These are phyloP conservation scores for Tylopilus plumbeoviolaceoides DNA, from an alignment of 768 basidiomycete genomes.

Conservation along the genomic window DNA sequence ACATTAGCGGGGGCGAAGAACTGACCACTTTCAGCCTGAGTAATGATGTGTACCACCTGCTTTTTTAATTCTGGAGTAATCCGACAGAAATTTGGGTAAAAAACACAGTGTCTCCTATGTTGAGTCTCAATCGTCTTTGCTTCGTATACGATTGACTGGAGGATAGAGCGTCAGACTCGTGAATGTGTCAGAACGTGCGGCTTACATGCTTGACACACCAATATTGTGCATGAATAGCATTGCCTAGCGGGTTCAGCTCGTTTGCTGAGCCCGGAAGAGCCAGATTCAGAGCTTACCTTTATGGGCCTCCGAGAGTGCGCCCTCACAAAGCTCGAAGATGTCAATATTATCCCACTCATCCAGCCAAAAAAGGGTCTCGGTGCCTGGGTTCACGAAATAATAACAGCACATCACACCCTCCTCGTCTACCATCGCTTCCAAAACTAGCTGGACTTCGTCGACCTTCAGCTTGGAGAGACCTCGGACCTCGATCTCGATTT, in stretches of 20 bases:
- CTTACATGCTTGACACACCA: slow-evolving; percentile 26
- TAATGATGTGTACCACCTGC: slow-evolving; percentile 20
- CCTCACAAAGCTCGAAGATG: slow-evolving; percentile 26
- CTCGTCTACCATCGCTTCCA: slow-evolving; percentile 35
- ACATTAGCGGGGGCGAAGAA: not conserved
- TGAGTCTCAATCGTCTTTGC: not conserved
- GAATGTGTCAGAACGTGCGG: not conserved
- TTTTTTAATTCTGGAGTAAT: slow-evolving; percentile 23
- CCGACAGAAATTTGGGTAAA: slow-evolving; percentile 24
- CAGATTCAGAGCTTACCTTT: slow-evolving; percentile 18
- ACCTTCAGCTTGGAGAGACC: slow-evolving; percentile 27
- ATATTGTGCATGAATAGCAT: slow-evolving; percentile 34
- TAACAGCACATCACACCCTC: slow-evolving; percentile 34
- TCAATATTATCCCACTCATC: slow-evolving; percentile 36
- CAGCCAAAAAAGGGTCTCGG: slow-evolving; percentile 47
- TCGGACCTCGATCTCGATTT: slow-evolving; percentile 1
- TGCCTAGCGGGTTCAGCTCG: slow-evolving; percentile 13
- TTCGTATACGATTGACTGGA: not conserved
- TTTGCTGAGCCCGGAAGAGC: not conserved
- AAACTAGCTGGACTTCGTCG: slow-evolving; percentile 38
- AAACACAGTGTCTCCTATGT: slow-evolving; percentile 33
- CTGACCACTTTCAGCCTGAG: slow-evolving; percentile 25
- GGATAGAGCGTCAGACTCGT: slow-evolving; percentile 1
- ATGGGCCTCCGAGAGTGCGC: slow-evolving; percentile 17
- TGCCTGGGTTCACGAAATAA: slow-evolving; percentile 49